Evolutionary conservation across 305 asterid species (phyloP).

Genomic region (Nicotiana rustica): DNA sequence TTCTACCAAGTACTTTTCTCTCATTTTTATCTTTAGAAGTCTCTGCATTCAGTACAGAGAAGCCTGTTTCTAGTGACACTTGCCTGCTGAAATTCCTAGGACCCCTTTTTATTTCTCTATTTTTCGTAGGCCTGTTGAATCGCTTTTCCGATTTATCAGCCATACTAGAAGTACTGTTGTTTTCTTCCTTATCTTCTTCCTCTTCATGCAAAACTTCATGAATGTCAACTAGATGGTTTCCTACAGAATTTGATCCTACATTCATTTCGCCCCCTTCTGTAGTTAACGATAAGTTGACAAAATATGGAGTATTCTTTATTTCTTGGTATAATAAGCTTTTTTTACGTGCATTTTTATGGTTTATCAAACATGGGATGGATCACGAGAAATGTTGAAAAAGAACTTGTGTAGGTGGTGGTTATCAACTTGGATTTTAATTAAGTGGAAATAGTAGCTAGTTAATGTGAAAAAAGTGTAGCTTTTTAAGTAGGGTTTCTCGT

Average conservation of each 20-base stretch:
- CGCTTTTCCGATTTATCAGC: slow-evolving; percentile 45
- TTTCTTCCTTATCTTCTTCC: slow-evolving; percentile 49
- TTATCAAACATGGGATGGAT: slow-evolving; percentile 12
- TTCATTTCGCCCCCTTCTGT: slow-evolving; percentile 50
- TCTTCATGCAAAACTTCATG: slow-evolving; percentile 65
- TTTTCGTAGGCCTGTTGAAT: slow-evolving; percentile 36
- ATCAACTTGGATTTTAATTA: background rate
- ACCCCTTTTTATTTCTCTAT: slow-evolving; percentile 50
- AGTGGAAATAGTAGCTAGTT: background rate
- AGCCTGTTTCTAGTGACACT: slow-evolving; percentile 86
- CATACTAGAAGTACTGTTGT: background rate
- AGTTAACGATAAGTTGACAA: background rate
- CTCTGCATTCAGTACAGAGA: slow-evolving; percentile 63
- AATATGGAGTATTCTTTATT: background rate
- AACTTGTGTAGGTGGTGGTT: slow-evolving; percentile 11
- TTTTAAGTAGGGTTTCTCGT: slow-evolving; percentile 26
- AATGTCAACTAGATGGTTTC: slow-evolving; percentile 66
- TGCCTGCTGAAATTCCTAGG: slow-evolving; percentile 65
- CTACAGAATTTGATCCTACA: slow-evolving; percentile 47
- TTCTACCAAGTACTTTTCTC: slow-evolving; percentile 60
- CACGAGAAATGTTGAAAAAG: slow-evolving; percentile 29
- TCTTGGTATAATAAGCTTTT: background rate
- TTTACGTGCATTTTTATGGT: background rate
- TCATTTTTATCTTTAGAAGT: slow-evolving; percentile 46
- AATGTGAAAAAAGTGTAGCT: background rate